phyloP scores from a whole-genome alignment of 164 flowering plant genomes.

The Houttuynia cordata region DNA sequence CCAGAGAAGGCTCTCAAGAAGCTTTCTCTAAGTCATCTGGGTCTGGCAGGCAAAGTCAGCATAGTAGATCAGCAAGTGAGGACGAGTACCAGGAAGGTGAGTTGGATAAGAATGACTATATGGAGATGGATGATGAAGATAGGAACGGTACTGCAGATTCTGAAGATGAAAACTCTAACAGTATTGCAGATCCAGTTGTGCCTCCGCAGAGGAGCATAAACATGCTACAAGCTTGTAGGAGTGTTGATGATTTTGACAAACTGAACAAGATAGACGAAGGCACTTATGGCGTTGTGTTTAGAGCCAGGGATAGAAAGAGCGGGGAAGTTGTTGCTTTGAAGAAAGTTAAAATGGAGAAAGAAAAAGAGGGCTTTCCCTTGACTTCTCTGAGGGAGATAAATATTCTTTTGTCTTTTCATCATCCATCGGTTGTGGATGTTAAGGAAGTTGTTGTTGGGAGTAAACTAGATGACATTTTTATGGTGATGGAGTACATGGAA shows the following conservation, averaged over 20 bases:
- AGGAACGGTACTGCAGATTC: slow-evolving; percentile 9
- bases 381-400: slow-evolving; percentile 70
- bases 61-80: slow-evolving; percentile 1
- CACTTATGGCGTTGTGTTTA: slow-evolving; percentile 64
- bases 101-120: slow-evolving; percentile 10
- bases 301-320: slow-evolving; percentile 52
- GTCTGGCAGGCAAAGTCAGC: slow-evolving; percentile 10
- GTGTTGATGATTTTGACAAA: slow-evolving; percentile 53
- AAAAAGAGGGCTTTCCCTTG: slow-evolving; percentile 58
- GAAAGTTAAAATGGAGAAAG: slow-evolving; percentile 58
- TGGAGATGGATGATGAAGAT: slow-evolving; percentile 16
- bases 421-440: slow-evolving; percentile 57
- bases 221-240: slow-evolving; percentile 52
- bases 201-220: slow-evolving; percentile 19
- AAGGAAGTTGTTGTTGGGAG: slow-evolving; percentile 61
- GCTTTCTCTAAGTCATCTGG: slow-evolving; percentile 11
- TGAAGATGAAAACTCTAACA: slow-evolving; percentile 10
- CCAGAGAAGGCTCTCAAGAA: slow-evolving; percentile 17
- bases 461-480: slow-evolving; percentile 31
- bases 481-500: slow-evolving; percentile 87
- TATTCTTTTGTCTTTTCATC: slow-evolving; percentile 45
- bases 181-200: slow-evolving; percentile 10
- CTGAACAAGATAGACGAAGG: slow-evolving; percentile 63
- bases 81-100: slow-evolving; percentile 16
- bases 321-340: slow-evolving; percentile 71